Conservation (phyloP, 2,329 filamentous ascomycete genomes). For the Calonectria pauciramosa region DNA sequence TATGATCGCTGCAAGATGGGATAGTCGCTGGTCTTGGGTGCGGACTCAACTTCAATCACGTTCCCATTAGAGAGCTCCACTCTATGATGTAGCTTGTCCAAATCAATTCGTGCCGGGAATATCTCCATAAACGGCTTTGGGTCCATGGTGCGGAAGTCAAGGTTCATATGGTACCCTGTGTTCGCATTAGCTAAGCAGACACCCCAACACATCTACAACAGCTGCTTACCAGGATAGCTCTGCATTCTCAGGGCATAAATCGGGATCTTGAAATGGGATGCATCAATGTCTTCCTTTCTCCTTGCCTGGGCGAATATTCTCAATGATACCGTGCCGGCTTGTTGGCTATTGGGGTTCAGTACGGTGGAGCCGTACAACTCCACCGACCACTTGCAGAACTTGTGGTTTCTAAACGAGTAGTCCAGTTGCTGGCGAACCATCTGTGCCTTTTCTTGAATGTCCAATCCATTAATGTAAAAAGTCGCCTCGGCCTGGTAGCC, state of each 20-base stretch:
- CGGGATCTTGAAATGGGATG: slow-evolving; percentile 53
- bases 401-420: slow-evolving; percentile 49
- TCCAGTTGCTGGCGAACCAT: slow-evolving; percentile 58
- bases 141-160: slow-evolving; percentile 59
- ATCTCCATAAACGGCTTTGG: slow-evolving; percentile 60
- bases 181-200: neutral
- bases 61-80: slow-evolving; percentile 45
- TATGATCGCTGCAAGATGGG: slow-evolving; percentile 42
- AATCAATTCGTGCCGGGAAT: slow-evolving; percentile 53
- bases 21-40: slow-evolving; percentile 38
- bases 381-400: slow-evolving; percentile 54
- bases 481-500: slow-evolving; percentile 61
- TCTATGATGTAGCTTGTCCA: slow-evolving; percentile 46
- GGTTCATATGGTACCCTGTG: slow-evolving; percentile 57
- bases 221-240: slow-evolving; percentile 48
- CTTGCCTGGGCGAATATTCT: slow-evolving; percentile 61
- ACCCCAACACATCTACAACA: neutral
- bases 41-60: slow-evolving; percentile 35
- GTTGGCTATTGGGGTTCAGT: slow-evolving; percentile 58
- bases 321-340: slow-evolving; percentile 63
- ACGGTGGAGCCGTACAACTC: slow-evolving; percentile 53
- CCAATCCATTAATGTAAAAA: slow-evolving; percentile 59
- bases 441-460: slow-evolving; percentile 57
- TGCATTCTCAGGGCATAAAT: slow-evolving; percentile 57
- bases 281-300: slow-evolving; percentile 50